Base-by-base conservation (phyloP, 2,329 filamentous ascomycete species). In the Emmonsiellopsis sp. region DNA sequence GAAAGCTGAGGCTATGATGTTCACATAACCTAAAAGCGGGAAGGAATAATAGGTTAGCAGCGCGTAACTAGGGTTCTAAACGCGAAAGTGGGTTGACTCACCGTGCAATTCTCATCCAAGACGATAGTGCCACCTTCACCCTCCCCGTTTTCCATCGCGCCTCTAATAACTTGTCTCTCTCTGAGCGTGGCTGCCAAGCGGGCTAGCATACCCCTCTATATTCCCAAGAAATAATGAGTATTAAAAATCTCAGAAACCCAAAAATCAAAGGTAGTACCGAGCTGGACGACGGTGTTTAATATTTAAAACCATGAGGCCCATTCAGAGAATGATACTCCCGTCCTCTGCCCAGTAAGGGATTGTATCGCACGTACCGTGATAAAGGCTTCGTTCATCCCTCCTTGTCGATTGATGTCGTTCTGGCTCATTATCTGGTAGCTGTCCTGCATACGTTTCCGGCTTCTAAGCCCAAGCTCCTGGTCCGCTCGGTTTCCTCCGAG, bases 401-500 rank as follows among this genome's bases (percentile, higher is more conserved):
- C 80, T 57, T 76, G 77, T 35, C 80, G 74, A 54, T 81, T 75
- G 56, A 79, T 75, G 60, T 85, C 81, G 61, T 86, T 86, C 61
- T 81, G 74, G 56, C 75, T 78, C 53, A 77, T 81, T 60, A 86
- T 86, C 54, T 78, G 74, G 54, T 85, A 82, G 51, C 75, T 76
- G 51, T 81, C 72, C 38, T 83, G 76, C 70, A 85, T 77, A 8
- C 80, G 73, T 60, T 79, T 81, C 40, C 80, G 70, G 59, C 79
- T 83, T 30, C 70, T 65, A 10, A 85, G 73, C 1, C 80, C 80
- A 15, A 65, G 63, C n/a, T 64, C 59, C 9, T 50, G 54, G 13
- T 60, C 63, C 37, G 57, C 58, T 13, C 52, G 62, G 51, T 56
- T 64, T 37, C 55, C 57, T 30, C 63, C 65, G 47, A 66, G 16